phyloP scores from a whole-genome alignment of 768 basidiomycete genomes.

The Boletus sp. region DNA sequence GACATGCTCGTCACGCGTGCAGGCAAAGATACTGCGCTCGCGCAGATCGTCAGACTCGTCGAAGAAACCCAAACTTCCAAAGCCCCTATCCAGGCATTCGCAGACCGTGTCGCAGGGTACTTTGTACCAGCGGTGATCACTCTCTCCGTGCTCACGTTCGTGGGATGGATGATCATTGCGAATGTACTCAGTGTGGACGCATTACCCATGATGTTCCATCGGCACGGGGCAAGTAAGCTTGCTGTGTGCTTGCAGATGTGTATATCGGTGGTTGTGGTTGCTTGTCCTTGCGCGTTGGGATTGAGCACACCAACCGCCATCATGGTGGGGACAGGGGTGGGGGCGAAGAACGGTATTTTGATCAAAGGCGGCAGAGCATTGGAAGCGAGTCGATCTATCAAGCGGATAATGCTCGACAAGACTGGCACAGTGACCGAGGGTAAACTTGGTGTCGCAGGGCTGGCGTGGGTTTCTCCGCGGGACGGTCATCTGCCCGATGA shows the following conservation, averaged over 20 bases:
- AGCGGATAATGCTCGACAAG: slow-evolving; percentile 88
- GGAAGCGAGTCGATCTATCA: slow-evolving; percentile 83
- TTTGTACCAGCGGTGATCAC: slow-evolving; percentile 92
- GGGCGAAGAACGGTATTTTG: slow-evolving; percentile 93
- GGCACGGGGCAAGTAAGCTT: slow-evolving; percentile 77
- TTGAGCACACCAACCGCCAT: slow-evolving; percentile 96
- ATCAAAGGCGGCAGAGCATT: slow-evolving; percentile 97
- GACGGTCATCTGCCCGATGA: slow-evolving; percentile 22
- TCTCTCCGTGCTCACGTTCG: slow-evolving; percentile 77
- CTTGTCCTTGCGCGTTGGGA: slow-evolving; percentile 96
- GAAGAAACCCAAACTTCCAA: slow-evolving; percentile 98
- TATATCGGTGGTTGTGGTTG: slow-evolving; percentile 96
- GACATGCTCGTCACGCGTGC: slow-evolving; percentile 95
- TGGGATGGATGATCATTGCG: slow-evolving; percentile 77
- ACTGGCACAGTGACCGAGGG: slow-evolving; percentile 96
- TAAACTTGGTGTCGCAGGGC: slow-evolving; percentile 76
- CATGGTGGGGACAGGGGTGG: slow-evolving; percentile 98
- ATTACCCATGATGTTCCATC: slow-evolving; percentile 83
- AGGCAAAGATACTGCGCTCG: slow-evolving; percentile 92
- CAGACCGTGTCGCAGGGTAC: slow-evolving; percentile 89
- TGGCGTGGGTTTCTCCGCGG: slow-evolving; percentile 64
- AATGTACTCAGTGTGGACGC: slow-evolving; percentile 48
- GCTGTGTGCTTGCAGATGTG: slow-evolving; percentile 95
- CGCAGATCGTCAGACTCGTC: slow-evolving; percentile 95
- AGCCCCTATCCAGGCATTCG: slow-evolving; percentile 96